phyloP scores from a whole-genome alignment of 73 alveolate species.

The Urostyla sp. region DNA sequence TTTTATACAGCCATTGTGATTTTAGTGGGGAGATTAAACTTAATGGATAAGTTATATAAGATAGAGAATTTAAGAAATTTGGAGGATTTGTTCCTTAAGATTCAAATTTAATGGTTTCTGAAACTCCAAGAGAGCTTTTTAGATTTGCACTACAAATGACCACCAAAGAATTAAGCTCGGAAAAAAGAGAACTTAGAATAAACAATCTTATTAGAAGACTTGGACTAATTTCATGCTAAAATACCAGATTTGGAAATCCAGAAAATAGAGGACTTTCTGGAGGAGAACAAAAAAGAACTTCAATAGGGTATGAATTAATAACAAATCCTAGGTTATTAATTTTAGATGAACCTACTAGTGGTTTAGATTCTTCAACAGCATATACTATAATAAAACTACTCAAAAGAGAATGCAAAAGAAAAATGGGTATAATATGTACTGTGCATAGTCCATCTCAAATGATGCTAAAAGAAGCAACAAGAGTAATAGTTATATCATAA shows the following conservation, averaged over 20 bases:
- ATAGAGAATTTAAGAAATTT: slow-evolving; percentile 21
- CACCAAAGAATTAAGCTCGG: not conserved
- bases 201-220: slow-evolving; percentile 40
- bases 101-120: slow-evolving; percentile 37
- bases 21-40: slow-evolving; percentile 45
- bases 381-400: slow-evolving; percentile 25
- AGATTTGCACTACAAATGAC: slow-evolving; percentile 52
- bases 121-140: slow-evolving; percentile 56
- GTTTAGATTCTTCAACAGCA: slow-evolving; percentile 70
- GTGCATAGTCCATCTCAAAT: slow-evolving; percentile 49
- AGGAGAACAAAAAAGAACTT: slow-evolving; percentile 62
- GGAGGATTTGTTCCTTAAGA: slow-evolving; percentile 60
- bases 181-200: not conserved
- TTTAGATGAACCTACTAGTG: slow-evolving; percentile 74
- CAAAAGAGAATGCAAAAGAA: not conserved
- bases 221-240: slow-evolving; percentile 53
- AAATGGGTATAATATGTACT: slow-evolving; percentile 39
- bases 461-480: slow-evolving; percentile 38
- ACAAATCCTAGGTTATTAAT: slow-evolving; percentile 34
- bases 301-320: slow-evolving; percentile 52
- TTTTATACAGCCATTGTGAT: no score
- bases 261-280: slow-evolving; percentile 61
- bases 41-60: slow-evolving; percentile 4
- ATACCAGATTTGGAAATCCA: slow-evolving; percentile 56
- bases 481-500: slow-evolving; percentile 10